Conservation (phyloP, 2,329 filamentous ascomycete species). For the Aureobasidium uvarum region DNA sequence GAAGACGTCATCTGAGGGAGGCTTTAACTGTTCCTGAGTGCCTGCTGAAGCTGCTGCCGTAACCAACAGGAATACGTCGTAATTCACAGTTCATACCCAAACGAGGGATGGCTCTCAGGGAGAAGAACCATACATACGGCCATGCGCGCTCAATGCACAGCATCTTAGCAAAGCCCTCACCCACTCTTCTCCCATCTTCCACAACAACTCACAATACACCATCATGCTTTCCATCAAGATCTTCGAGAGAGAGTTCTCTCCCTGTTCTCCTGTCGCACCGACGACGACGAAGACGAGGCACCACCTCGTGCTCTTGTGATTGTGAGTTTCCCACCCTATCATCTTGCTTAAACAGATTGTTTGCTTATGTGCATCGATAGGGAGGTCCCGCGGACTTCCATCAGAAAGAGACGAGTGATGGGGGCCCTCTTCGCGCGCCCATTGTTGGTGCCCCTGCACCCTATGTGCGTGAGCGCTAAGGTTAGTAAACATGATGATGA, state of each 20-base stretch:
- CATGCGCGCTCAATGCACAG: not conserved
- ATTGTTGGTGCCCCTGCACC: not conserved
- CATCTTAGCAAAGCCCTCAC: not conserved
- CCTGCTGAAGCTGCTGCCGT: too few species aligned
- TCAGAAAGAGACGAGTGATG: not conserved
- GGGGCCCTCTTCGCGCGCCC: not conserved
- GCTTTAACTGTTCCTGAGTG: too few species aligned
- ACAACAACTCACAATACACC: not conserved
- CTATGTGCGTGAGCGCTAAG: not conserved
- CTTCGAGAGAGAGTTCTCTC: not conserved
- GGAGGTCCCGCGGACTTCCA: not conserved
- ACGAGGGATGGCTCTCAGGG: not conserved
- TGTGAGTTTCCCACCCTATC: too few species aligned
- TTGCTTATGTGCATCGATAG: not conserved
- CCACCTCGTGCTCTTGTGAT: not conserved
- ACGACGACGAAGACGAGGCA: not conserved
- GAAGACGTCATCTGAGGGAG: too few species aligned
- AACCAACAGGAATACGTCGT: not conserved
- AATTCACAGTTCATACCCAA: not conserved
- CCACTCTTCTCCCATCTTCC: not conserved
- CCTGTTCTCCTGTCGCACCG: not conserved
- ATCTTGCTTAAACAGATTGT: too few species aligned
- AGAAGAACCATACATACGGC: not conserved
- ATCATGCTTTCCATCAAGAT: not conserved
- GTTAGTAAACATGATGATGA: not conserved